phyloP scores from a whole-genome alignment of 805 yeast genomes.

The Metschnikowia colocasiae region DNA sequence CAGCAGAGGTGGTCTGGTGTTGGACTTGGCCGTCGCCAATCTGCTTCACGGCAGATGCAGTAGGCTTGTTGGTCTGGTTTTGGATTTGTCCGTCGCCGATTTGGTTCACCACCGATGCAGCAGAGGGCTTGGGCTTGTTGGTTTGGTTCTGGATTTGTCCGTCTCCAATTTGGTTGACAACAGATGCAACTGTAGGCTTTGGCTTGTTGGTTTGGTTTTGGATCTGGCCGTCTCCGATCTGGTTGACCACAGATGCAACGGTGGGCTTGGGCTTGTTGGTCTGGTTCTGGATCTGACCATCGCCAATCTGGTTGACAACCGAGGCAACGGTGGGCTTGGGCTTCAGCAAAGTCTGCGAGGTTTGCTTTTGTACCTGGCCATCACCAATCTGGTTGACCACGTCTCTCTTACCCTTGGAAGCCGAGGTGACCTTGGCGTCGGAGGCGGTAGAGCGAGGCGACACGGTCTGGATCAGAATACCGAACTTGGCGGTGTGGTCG shows the following conservation, averaged over 20 bases:
- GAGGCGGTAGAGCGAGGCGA: constrained; percentile 21
- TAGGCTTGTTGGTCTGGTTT: constrained; percentile 30
- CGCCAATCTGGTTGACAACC: constrained; percentile 16
- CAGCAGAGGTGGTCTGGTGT: constrained; percentile 18
- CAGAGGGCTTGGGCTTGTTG: constrained; percentile 14
- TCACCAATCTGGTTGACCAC: constrained; percentile 45
- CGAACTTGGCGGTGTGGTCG: constrained; percentile 55
- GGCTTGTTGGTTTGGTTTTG: constrained; percentile 20
- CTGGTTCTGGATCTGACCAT: constrained; percentile 16
- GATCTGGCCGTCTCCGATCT: constrained; percentile 25
- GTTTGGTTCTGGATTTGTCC: constrained; percentile 18
- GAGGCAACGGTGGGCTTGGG: constrained; percentile 22
- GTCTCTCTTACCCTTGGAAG: constrained; percentile 22
- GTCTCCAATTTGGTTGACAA: constrained; percentile 17
- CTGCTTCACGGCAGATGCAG: constrained; percentile 23
- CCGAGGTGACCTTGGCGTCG: neutral
- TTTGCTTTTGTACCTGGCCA: constrained; percentile 10
- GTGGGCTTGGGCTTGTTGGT: constrained; percentile 24
- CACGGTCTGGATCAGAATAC: constrained; percentile 62
- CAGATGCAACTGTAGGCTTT: constrained; percentile 1
- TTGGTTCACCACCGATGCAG: constrained; percentile 42
- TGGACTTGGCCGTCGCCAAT: constrained; percentile 28
- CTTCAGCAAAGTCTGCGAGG: no score
- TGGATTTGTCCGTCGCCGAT: constrained; percentile 48
- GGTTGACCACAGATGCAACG: constrained; percentile 37